Base-by-base conservation (phyloP, 495 filamentous ascomycete species). In the Thozetella sp. region DNA sequence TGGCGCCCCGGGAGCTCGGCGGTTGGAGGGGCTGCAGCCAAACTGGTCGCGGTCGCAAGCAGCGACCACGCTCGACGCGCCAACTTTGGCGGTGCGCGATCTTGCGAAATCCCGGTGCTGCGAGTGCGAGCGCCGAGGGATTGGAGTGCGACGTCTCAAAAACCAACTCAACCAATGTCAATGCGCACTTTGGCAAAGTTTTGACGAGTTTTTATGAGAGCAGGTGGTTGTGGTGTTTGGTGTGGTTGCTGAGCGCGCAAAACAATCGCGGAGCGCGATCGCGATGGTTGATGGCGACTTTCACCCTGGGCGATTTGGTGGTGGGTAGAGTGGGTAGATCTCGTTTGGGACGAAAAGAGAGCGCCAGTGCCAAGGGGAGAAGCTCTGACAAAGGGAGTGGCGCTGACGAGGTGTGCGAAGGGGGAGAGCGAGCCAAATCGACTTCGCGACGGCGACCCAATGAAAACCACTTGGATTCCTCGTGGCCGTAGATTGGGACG, bases 211-310 rank as follows among this genome's bases (percentile, higher is more conserved):
- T n/a, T n/a, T n/a, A n/a, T n/a, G n/a, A n/a, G n/a, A n/a, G n/a
- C n/a, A n/a, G n/a, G n/a, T n/a, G n/a, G 17, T n/a, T 27, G 54
- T 24, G 27, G 22, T 23, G 27, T 6, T 23, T 57, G 52, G 71
- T 56, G 59, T 61, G 60, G 63, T 60, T 20, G 12, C 19, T 9
- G 37, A 55, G 53, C 53, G 53, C 22, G 53, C 26, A n/a, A n/a
- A 48, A 48, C 43, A 48, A 13, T 10, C 11, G n/a, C 43, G 43
- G n/a, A 3, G 20, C 43, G 3, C n/a, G 43, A 20, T 48, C 43
- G 43, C 43, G 43, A 48, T 48, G 43, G 9, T 48, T 48, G 43
- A 48, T 20, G 43, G 43, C 43, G 43, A 48, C 9, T 48, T n/a
- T 10, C n/a, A 4, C 43, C 10, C 6, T 4, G 3, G n/a, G 20